Evolutionary conservation across 2,329 filamentous ascomycete genomes (phyloP), one percentile per base, ranked within the genome.

Genomic region (Trichoderma sp.): DNA sequence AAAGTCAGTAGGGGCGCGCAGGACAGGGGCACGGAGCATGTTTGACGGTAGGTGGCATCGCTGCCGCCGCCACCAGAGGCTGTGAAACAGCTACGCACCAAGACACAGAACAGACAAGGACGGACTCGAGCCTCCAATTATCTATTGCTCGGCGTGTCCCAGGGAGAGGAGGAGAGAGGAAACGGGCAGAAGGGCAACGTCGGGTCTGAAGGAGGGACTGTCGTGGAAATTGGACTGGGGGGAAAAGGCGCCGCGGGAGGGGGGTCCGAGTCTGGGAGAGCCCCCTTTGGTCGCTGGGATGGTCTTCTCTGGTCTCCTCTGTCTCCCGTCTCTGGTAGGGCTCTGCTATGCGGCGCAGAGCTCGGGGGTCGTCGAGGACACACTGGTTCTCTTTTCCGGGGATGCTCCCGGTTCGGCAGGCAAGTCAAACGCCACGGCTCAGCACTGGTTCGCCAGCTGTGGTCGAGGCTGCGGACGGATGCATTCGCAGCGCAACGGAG

Each of bases 1-100:
- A 57, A 61, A 41, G 65, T 67, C 50, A 67, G 65, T 60, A 65
- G 51, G 65, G 62, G 65, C 45, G 56, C 64, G 65, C 65, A 61
- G 65, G 65, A 57, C 65, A 67, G 62, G 64, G 65, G 44, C 43
- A 50, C 39, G 47, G 41, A 67, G 48, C 55, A 48, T 61, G 62
- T 55, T 56, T 65, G 65, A 56, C 45, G 65, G 65, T 45, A 50
- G 44, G 65, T 62, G 56, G 62, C 65, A 67, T 64, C 47, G 52
- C 52, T 64, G 65, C 62, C 61, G 57, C 57, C 43, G 57, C 65
- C 62, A 57, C 58, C 26, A 55, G 45, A 64, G 60, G 55, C 51
- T n/a, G 45, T 66, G 52, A 64, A 66, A 64, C 55, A 67, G 26
- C 43, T 41, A 67, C 60, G 60, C 52, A 63, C 64, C 52, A 43